phyloP scores from a whole-genome alignment of 2,329 filamentous ascomycete species.

The Proliferodiscus dingleyae region DNA sequence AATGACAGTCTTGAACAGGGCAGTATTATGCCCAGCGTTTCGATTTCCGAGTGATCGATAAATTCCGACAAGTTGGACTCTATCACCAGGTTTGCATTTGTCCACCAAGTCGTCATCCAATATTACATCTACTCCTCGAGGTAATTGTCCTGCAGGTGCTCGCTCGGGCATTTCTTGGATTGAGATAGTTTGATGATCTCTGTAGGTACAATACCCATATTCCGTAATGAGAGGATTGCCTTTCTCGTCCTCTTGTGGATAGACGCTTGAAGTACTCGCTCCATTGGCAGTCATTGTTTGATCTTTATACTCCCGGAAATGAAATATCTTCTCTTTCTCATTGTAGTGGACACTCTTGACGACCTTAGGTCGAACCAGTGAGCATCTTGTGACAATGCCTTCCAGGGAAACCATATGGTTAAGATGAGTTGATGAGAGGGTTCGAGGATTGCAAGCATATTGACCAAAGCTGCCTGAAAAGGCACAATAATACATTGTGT shows the following conservation, averaged over 20 bases:
- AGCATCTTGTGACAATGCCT: constrained; percentile 95
- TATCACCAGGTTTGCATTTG: constrained; percentile 88
- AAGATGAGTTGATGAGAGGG: constrained; percentile 79
- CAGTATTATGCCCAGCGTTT: constrained; percentile 84
- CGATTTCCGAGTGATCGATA: constrained; percentile 92
- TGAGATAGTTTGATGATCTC: constrained; percentile 95
- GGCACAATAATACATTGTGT: constrained; percentile 92
- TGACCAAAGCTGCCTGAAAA: constrained; percentile 94
- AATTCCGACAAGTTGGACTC: constrained; percentile 94
- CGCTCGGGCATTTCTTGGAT: constrained; percentile 99
- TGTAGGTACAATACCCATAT: constrained; percentile 91
- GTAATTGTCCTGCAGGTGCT: constrained; percentile 90
- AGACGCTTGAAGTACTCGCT: constrained; percentile 83
- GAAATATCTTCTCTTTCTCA: constrained; percentile 78
- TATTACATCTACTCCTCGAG: constrained; percentile 92
- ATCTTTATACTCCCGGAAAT: constrained; percentile 86
- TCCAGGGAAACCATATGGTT: constrained; percentile 98
- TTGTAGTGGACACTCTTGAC: constrained; percentile 97
- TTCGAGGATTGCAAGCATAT: constrained; percentile 90
- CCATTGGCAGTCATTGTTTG: constrained; percentile 93
- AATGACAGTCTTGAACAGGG: constrained; percentile 90
- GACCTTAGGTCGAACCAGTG: constrained; percentile 92
- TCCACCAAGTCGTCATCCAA: constrained; percentile 96
- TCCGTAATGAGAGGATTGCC: constrained; percentile 91
- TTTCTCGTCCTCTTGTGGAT: constrained; percentile 88